A percentile compares a stretch with the other conserved stretches of the same genome.
phyloP scores from a whole-genome alignment of 2,329 filamentous ascomycete genomes.

The Penicillium sp. region DNA sequence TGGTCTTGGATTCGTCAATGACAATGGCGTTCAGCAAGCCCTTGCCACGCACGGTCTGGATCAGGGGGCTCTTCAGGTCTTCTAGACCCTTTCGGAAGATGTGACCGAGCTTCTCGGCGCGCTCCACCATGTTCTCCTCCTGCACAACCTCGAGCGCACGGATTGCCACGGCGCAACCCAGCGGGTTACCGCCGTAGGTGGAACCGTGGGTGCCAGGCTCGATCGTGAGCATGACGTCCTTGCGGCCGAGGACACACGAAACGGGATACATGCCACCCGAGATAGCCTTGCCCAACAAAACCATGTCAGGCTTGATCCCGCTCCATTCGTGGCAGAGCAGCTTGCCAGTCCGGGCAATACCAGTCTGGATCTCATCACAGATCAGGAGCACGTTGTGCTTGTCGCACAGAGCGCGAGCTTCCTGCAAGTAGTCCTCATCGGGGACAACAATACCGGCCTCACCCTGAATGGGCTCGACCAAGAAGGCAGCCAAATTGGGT shows the following conservation, averaged over 20 bases:
- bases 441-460: slow-evolving; percentile 96
- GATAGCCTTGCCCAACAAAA: slow-evolving; percentile 94
- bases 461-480: slow-evolving; percentile 94
- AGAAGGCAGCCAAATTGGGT: slow-evolving; percentile 80
- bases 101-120: slow-evolving; percentile 72
- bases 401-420: slow-evolving; percentile 78
- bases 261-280: slow-evolving; percentile 99
- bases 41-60: slow-evolving; percentile 80
- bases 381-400: slow-evolving; percentile 95
- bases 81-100: slow-evolving; percentile 74
- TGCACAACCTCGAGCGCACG: slow-evolving; percentile 88
- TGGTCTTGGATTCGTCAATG: slow-evolving; percentile 82
- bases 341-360: slow-evolving; percentile 88
- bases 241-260: slow-evolving; percentile 78
- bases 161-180: slow-evolving; percentile 92
- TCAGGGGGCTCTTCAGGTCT: slow-evolving; percentile 71
- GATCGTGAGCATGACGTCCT: slow-evolving; percentile 89
- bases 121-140: slow-evolving; percentile 81
- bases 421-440: slow-evolving; percentile 76
- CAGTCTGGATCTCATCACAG: slow-evolving; percentile 97
- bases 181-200: slow-evolving; percentile 95
- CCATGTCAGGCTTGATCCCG: slow-evolving; percentile 88
- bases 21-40: slow-evolving; percentile 92
- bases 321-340: slow-evolving; percentile 94
- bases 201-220: slow-evolving; percentile 96